Conservation (phyloP, 106 monocot genomes). For the Acanthochlamys bracteata region DNA sequence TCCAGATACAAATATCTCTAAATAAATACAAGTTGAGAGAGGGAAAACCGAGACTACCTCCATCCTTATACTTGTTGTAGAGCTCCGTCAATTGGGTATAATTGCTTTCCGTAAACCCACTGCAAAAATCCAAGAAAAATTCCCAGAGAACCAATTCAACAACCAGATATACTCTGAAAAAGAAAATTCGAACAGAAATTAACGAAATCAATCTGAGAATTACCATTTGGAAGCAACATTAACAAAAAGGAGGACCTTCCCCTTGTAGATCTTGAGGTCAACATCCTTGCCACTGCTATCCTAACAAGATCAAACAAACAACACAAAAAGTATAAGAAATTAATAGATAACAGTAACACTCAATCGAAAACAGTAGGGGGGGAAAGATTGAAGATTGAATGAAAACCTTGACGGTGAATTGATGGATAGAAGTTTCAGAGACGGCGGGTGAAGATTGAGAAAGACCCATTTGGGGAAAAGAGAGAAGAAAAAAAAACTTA, state of each 20-base stretch:
- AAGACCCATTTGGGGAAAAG: slow-evolving; percentile 56
- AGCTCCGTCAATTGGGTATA: slow-evolving; percentile 83
- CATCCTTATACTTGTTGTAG: slow-evolving; percentile 65
- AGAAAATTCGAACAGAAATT: background rate
- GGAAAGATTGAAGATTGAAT: background rate
- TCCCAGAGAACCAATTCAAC: too few relatives aligned
- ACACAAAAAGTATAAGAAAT: background rate
- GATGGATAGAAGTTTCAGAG: slow-evolving; percentile 43
- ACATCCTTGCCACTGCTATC: slow-evolving; percentile 58
- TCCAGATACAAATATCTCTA: background rate
- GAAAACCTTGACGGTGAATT: slow-evolving; percentile 74
- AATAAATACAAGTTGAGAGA: background rate
- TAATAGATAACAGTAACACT: background rate
- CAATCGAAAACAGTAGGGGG: background rate
- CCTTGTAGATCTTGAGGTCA: slow-evolving; percentile 44
- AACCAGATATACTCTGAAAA: too few relatives aligned
- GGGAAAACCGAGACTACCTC: slow-evolving; percentile 31
- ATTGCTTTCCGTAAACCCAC: slow-evolving; percentile 78
- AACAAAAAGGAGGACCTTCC: slow-evolving; percentile 61
- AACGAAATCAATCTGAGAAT: too few relatives aligned
- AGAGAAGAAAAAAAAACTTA: too few relatives aligned
- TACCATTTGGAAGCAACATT: slow-evolving; percentile 85
- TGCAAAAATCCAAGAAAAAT: slow-evolving; percentile 13
- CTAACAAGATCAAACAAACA: slow-evolving; percentile 12
- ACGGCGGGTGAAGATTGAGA: slow-evolving; percentile 28